Conservation (phyloP, 2,329 filamentous ascomycete species). For the Diaporthe aspalathi region DNA sequence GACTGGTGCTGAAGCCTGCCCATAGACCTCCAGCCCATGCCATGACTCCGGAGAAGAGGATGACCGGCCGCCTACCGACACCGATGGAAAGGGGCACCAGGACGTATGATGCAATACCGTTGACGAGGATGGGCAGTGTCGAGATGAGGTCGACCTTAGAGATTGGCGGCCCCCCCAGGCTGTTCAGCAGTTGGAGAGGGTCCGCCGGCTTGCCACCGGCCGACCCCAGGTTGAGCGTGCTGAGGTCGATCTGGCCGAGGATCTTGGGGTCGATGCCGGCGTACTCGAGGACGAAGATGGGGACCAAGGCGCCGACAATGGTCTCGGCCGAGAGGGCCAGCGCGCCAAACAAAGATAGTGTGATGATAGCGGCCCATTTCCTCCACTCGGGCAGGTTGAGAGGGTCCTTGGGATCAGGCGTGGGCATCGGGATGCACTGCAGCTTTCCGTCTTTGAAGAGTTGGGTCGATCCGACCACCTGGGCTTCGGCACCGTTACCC, state of each 20-base stretch:
- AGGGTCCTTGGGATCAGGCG: constrained; percentile 40
- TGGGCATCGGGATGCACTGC: constrained; percentile 40
- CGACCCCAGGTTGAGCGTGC: constrained; percentile 40
- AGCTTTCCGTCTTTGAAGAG: constrained; percentile 39
- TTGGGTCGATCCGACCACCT: constrained; percentile 39
- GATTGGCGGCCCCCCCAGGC: constrained; percentile 39
- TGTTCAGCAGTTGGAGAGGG: constrained; percentile 38
- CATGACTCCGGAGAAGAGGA: constrained; percentile 41
- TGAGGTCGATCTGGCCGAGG: constrained; percentile 41
- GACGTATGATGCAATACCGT: constrained; percentile 42
- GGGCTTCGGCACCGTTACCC: constrained; percentile 23
- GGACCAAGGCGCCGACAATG: constrained; percentile 41
- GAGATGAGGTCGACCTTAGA: constrained; percentile 42
- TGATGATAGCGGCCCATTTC: constrained; percentile 43
- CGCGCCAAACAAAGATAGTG: constrained; percentile 43
- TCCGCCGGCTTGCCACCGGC: constrained; percentile 37
- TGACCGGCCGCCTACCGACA: constrained; percentile 42
- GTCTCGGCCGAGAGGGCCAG: constrained; percentile 42
- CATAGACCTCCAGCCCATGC: constrained; percentile 43
- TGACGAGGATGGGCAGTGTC: constrained; percentile 42
- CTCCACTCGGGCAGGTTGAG: constrained; percentile 43
- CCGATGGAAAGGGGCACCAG: constrained; percentile 43
- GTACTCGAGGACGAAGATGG: constrained; percentile 44
- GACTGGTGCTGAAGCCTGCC: constrained; percentile 41
- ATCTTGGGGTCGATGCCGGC: constrained; percentile 42